Evolutionary conservation across 495 filamentous ascomycete genomes (phyloP).

Genomic region (Physcia stellaris): DNA sequence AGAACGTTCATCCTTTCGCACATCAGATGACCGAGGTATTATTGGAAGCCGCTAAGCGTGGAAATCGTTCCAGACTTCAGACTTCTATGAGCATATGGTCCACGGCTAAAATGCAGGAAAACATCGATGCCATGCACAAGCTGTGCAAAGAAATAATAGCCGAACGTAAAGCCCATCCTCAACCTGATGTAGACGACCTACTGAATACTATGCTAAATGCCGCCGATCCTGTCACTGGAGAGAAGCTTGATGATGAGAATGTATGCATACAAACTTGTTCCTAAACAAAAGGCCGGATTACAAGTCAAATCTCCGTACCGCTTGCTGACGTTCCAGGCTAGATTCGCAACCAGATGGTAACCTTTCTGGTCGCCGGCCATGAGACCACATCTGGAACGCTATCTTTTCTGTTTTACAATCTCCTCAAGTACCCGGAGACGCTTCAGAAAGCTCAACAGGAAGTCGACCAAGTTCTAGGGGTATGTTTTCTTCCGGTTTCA

Average conservation of each 20-base stretch:
- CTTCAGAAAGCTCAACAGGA: slow-evolving; percentile 51
- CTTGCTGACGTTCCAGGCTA: too few species aligned
- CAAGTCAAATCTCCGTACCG: neutral
- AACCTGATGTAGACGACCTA: slow-evolving; percentile 48
- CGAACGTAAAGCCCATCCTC: slow-evolving; percentile 38
- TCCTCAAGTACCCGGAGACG: slow-evolving; percentile 46
- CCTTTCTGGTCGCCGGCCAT: too few species aligned
- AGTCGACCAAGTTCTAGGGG: slow-evolving; percentile 50
- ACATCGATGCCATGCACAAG: slow-evolving; percentile 41
- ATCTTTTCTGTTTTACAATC: slow-evolving; percentile 40
- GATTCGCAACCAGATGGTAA: too few species aligned
- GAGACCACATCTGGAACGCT: slow-evolving; percentile 56
- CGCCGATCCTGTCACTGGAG: slow-evolving; percentile 51
- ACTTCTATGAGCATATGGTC: too few species aligned
- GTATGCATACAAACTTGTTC: slow-evolving; percentile 2
- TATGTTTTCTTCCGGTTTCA: too few species aligned
- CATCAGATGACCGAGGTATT: too few species aligned
- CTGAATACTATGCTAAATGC: slow-evolving; percentile 57
- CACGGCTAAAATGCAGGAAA: too few species aligned
- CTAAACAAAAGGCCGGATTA: slow-evolving; percentile 3
- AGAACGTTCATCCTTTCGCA: too few species aligned
- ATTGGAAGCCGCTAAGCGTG: too few species aligned
- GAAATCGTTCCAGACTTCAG: too few species aligned
- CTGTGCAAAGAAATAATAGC: slow-evolving; percentile 46
- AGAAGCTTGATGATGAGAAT: slow-evolving; percentile 31